phyloP scores from a whole-genome alignment of 345 rosid species.

The Trapa bicornis region DNA sequence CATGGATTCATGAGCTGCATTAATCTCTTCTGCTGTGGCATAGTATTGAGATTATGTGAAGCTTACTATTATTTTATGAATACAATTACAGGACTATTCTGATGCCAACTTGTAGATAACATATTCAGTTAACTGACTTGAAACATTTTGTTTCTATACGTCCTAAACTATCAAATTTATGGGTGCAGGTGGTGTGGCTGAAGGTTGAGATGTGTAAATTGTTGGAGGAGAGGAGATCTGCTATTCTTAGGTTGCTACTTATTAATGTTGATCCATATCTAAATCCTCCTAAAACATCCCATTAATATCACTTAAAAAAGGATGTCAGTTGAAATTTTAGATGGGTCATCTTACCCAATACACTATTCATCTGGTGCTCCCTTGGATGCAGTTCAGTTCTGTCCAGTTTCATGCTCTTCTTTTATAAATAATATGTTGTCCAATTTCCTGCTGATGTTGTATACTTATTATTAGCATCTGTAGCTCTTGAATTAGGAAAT shows the following conservation, averaged over 20 bases:
- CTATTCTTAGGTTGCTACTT: constrained; percentile 54
- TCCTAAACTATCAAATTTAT: not conserved
- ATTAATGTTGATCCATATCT: constrained; percentile 3
- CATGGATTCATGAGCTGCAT: not conserved
- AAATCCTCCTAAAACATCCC: not conserved
- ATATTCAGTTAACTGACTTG: not conserved
- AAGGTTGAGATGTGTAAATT: constrained; percentile 81
- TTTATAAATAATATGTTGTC: too few relatives aligned
- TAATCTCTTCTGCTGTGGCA: not conserved
- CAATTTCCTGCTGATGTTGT: not conserved
- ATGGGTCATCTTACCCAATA: not conserved
- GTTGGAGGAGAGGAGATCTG: constrained; percentile 81
- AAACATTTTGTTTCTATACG: not conserved
- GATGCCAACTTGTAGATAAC: not conserved
- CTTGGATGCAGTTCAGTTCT: not conserved
- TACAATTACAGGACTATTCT: not conserved
- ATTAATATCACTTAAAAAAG: not conserved
- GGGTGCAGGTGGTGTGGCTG: constrained; percentile 73
- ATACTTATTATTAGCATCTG: not conserved
- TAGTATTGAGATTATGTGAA: not conserved
- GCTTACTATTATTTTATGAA: not conserved
- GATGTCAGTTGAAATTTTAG: constrained; percentile 1
- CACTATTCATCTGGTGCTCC: not conserved
- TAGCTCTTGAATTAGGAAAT: not conserved
- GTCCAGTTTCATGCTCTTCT: not conserved